Conservation (phyloP, 768 basidiomycete genomes). For the Boletus sp. region DNA sequence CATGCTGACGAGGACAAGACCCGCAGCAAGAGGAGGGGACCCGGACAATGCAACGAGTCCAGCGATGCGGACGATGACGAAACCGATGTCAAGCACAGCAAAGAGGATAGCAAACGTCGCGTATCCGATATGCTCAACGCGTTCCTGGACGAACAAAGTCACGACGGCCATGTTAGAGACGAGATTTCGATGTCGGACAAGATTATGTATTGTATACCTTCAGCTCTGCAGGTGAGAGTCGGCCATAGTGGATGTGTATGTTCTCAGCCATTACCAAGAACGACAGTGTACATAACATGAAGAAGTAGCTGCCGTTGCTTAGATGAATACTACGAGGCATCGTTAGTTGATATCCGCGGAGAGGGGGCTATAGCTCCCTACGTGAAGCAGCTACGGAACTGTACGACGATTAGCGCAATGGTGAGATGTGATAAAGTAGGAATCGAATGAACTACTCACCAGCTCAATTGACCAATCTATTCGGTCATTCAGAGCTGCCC, state of each 20-base stretch:
- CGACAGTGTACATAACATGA: slow-evolving; percentile 11
- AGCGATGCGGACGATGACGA: slow-evolving; percentile 16
- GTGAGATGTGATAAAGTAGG: not conserved
- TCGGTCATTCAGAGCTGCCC: slow-evolving; percentile 9
- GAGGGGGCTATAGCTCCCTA: not conserved
- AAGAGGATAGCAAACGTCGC: no score
- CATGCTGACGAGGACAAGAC: slow-evolving; percentile 12
- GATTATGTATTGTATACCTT: slow-evolving; percentile 23
- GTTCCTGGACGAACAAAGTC: slow-evolving; percentile 3
- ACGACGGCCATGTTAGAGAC: not conserved
- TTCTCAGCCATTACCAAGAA: slow-evolving; percentile 20
- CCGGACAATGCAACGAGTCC: slow-evolving; percentile 11
- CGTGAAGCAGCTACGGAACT: slow-evolving; percentile 13
- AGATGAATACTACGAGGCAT: slow-evolving; percentile 18
- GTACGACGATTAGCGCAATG: not conserved
- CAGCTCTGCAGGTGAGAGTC: slow-evolving; percentile 21
- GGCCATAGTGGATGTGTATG: slow-evolving; percentile 17
- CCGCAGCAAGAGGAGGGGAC: slow-evolving; percentile 8
- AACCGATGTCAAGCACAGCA: slow-evolving; percentile 24
- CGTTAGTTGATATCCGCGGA: not conserved
- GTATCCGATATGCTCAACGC: slow-evolving; percentile 11
- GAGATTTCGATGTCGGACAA: not conserved
- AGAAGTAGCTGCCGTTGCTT: not conserved
- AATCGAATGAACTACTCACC: slow-evolving; percentile 1
- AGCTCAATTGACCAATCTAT: slow-evolving; percentile 23